Evolutionary conservation across 2,329 filamentous ascomycete species (phyloP).

Genomic region (Phialophora tarda): DNA sequence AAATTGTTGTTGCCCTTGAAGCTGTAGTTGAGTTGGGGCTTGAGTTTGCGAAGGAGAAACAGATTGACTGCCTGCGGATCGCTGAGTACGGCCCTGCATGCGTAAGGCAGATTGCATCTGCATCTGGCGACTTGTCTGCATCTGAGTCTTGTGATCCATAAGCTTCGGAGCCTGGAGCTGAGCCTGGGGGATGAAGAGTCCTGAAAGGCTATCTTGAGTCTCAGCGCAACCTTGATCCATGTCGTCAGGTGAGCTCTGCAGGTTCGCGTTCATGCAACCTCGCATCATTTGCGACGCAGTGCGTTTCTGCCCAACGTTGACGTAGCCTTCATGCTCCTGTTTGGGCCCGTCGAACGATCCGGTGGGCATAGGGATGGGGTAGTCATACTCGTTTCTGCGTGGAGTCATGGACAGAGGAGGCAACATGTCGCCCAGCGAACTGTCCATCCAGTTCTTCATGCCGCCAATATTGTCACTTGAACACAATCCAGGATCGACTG

Average conservation of each 20-base stretch:
- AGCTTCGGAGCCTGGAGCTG: neutral
- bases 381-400: conserved; percentile 23
- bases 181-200: neutral
- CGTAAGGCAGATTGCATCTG: neutral
- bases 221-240: neutral
- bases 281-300: conserved; percentile 10
- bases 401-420: conserved; percentile 14
- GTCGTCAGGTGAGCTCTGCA: neutral
- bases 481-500: neutral
- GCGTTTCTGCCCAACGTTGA: conserved; percentile 9
- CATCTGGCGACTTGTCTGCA: neutral
- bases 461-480: neutral
- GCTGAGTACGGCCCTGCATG: neutral
- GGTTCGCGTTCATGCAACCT: neutral
- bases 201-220: neutral
- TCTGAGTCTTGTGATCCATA: neutral
- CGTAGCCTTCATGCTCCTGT: neutral
- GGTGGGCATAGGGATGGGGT: conserved; percentile 18
- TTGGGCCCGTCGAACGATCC: conserved; percentile 16
- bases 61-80: neutral
- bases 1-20: neutral
- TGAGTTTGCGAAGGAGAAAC: neutral
- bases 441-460: conserved; percentile 22
- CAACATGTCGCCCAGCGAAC: conserved; percentile 4
- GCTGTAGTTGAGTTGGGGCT: neutral